Evolutionary conservation across 1,284 basidiomycete genomes (phyloP).

Genomic region (Paramarasmius palmivorus): DNA sequence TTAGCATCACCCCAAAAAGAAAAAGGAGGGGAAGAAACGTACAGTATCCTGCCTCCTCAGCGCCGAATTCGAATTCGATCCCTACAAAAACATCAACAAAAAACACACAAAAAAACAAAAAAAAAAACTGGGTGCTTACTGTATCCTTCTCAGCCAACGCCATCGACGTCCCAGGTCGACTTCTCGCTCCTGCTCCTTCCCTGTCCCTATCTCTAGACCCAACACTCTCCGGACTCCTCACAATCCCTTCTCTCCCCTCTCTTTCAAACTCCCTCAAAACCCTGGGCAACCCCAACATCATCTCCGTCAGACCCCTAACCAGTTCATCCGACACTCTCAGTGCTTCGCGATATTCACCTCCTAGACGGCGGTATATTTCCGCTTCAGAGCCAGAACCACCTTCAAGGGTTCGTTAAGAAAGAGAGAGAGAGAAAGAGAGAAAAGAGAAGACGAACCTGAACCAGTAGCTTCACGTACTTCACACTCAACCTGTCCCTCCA

Average conservation of each 20-base stretch:
- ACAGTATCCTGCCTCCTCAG: too few species aligned
- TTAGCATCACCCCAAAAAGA: conserved; percentile 56
- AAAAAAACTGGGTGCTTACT: too few species aligned
- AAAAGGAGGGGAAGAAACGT: too few species aligned
- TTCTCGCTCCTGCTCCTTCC: conserved; percentile 18
- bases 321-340: conserved; percentile 73
- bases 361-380: conserved; percentile 66
- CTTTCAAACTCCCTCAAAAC: conserved; percentile 4
- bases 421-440: too few species aligned
- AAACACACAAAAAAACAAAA: too few species aligned
- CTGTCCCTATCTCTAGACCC: too few species aligned
- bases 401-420: too few species aligned
- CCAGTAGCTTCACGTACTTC: conserved; percentile 55
- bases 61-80: too few species aligned
- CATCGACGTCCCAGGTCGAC: conserved; percentile 34
- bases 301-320: conserved; percentile 71
- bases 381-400: conserved; percentile 33
- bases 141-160: too few species aligned
- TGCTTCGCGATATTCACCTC: conserved; percentile 69
- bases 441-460: too few species aligned
- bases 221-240: not conserved
- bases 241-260: not conserved
- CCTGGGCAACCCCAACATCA: conserved; percentile 43
- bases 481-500: conserved; percentile 72
- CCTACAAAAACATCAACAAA: too few species aligned